Base-by-base conservation (phyloP, 306 rosid genomes). In the Trifolium repens region DNA sequence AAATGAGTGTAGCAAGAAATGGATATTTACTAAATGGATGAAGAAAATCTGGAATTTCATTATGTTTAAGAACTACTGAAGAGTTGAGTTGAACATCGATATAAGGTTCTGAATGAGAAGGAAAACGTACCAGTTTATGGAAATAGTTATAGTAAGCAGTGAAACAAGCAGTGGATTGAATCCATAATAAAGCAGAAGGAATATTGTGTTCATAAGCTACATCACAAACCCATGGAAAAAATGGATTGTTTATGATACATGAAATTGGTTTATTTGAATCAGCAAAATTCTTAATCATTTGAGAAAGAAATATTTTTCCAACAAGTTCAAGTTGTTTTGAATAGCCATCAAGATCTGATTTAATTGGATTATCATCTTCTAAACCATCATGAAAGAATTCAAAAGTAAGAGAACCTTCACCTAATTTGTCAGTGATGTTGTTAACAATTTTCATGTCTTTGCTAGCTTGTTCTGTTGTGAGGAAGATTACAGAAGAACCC, bases 191-290 rank as follows among this genome's bases (percentile, higher is more conserved):
- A 22, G 91, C 85, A 9, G 82, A 87, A 44, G 88, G 92, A 30
- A 87, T 62, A 6, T 57, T 64, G 9, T 80, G 75, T 7, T 74
- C 78, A 11, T 59, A 58, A 2, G 92, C 94, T 0, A 87, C 89
- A 32, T 89, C 97, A 47, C 52, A 61, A 27, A 86, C 88, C 97
- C 96, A 91, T 0, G 96, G 96, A 7, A 87, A 13, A 65, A 91
- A 91, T 0, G 93, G 94, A 76, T 89, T 91, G 73, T 82, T 76
- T 9, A 91, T 79, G 50, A 91, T 61, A 68, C 89, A 91, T 2
- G 91, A 89, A 68, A 90, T 64, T 7, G 88, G 91, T 0, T 59
- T 72, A 34, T 74, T 53, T 44, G 54, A 19, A 2, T 77, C 92
- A 0, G 78, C 81, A 52, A 83, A 67, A 5, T 78, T 75, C 67